Evolutionary conservation across 345 rosid species (phyloP).

Genomic region (Hypericum perforatum): DNA sequence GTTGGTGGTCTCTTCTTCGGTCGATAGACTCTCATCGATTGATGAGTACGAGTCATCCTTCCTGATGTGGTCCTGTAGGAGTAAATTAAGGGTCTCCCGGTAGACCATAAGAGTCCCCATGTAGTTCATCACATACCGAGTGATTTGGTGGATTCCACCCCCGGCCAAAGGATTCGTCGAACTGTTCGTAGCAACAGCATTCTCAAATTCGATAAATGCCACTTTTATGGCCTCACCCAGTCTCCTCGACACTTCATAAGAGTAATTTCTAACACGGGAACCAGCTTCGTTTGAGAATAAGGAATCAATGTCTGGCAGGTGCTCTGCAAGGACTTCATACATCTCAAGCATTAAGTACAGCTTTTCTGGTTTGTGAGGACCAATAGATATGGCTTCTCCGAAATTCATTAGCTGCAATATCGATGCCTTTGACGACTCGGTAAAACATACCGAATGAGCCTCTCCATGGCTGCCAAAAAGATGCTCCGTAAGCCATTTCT

Average conservation of each 20-base stretch:
- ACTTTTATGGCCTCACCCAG: slow-evolving; percentile 52
- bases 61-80: slow-evolving; percentile 42
- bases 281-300: slow-evolving; percentile 42
- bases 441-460: slow-evolving; percentile 38
- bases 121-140: slow-evolving; percentile 80
- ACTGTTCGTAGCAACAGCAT: slow-evolving; percentile 50
- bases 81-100: slow-evolving; percentile 46
- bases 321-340: slow-evolving; percentile 68
- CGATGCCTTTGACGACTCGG: slow-evolving; percentile 66
- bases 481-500: slow-evolving; percentile 54
- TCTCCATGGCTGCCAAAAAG: slow-evolving; percentile 46
- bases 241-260: slow-evolving; percentile 47
- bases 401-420: slow-evolving; percentile 70
- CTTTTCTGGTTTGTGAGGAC: slow-evolving; percentile 70
- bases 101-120: slow-evolving; percentile 54
- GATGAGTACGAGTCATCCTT: slow-evolving; percentile 22
- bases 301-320: slow-evolving; percentile 49
- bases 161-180: slow-evolving; percentile 49
- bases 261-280: slow-evolving; percentile 41
- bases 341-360: slow-evolving; percentile 62
- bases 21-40: slow-evolving; percentile 23
- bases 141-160: slow-evolving; percentile 70
- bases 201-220: slow-evolving; percentile 63
- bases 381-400: slow-evolving; percentile 74
- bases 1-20: slow-evolving; percentile 31